Percentiles rank a stretch among this genome's conserved stretches.
Conservation (phyloP, 345 rosid species). For the Sapria himalayana region DNA sequence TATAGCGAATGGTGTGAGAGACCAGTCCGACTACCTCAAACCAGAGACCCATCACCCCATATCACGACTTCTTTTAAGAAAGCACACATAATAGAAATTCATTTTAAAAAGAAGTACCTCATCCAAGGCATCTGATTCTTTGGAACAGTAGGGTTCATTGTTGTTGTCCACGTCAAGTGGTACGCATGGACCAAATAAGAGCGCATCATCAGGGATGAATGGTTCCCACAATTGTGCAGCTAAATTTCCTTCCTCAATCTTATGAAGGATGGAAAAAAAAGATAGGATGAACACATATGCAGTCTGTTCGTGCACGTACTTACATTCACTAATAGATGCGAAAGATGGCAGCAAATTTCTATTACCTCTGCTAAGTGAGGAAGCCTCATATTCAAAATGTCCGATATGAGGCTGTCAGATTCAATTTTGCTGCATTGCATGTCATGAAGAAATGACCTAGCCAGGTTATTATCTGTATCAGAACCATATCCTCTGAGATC, state of each 20-base stretch:
- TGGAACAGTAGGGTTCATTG: conserved; percentile 27
- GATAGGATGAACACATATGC: no score
- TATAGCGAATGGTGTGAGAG: no score
- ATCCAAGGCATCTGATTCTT: conserved; percentile 65
- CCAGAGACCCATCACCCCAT: no score
- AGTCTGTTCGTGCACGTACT: no score
- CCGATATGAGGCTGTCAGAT: conserved; percentile 21
- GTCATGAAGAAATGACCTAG: conserved; percentile 30
- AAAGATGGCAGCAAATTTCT: conserved; percentile 1
- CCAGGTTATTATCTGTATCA: conserved; percentile 35
- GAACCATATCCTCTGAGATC: conserved; percentile 60
- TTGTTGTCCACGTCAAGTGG: conserved; percentile 22
- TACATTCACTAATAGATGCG: no score
- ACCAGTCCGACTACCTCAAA: no score
- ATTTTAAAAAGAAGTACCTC: conserved; percentile 52
- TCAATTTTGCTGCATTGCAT: conserved; percentile 31
- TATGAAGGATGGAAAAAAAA: conserved; percentile 12
- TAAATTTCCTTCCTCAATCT: conserved; percentile 46
- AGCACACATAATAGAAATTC: no score
- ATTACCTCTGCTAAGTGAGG: conserved; percentile 40
- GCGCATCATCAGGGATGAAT: conserved; percentile 75
- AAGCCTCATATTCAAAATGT: conserved; percentile 30
- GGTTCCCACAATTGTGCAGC: conserved; percentile 46
- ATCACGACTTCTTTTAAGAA: no score
- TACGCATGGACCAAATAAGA: conserved; percentile 40